A percentile compares a stretch with the other conserved stretches of the same genome.
phyloP scores from a whole-genome alignment of 208 protist genomes.

The Crithidia brevicula region DNA sequence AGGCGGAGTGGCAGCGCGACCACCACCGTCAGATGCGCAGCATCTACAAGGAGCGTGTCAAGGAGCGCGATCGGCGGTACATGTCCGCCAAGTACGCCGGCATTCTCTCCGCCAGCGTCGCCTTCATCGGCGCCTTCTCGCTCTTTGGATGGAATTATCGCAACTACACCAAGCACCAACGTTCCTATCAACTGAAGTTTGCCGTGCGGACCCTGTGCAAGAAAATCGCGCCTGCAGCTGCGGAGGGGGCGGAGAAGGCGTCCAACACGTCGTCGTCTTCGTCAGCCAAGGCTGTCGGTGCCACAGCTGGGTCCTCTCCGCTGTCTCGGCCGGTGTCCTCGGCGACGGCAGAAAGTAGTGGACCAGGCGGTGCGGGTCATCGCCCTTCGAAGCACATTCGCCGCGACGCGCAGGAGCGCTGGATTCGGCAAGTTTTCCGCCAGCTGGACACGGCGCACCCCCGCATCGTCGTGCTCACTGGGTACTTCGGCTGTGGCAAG shows the following conservation, averaged over 20 bases:
- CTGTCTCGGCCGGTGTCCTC: neutral
- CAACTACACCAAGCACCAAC: slow-evolving; percentile 86
- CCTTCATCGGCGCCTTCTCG: slow-evolving; percentile 80
- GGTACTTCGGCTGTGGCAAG: slow-evolving; percentile 82
- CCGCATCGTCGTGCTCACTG: slow-evolving; percentile 67
- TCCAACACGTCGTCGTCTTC: neutral
- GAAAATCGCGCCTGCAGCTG: slow-evolving; percentile 20
- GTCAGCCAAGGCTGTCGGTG: neutral
- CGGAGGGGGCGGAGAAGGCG: slow-evolving; percentile 1
- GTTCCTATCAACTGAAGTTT: slow-evolving; percentile 77
- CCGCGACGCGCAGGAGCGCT: slow-evolving; percentile 39
- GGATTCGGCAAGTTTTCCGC: slow-evolving; percentile 51
- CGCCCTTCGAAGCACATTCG: slow-evolving; percentile 25
- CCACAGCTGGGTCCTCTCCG: neutral
- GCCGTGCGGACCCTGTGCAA: slow-evolving; percentile 53
- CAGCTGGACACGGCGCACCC: slow-evolving; percentile 57
- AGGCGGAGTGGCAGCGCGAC: slow-evolving; percentile 90
- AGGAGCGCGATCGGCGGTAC: slow-evolving; percentile 84
- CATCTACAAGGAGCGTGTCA: slow-evolving; percentile 85
- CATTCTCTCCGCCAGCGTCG: slow-evolving; percentile 83
- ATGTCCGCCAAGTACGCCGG: slow-evolving; percentile 88
- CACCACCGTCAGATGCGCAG: slow-evolving; percentile 83
- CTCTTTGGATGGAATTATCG: slow-evolving; percentile 92
- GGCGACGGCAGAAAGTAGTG: neutral
- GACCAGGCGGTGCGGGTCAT: slow-evolving; percentile 10